These are phyloP conservation scores for Trifolium pratense DNA, from an alignment of 306 rosid species.

Conservation along the genomic window DNA sequence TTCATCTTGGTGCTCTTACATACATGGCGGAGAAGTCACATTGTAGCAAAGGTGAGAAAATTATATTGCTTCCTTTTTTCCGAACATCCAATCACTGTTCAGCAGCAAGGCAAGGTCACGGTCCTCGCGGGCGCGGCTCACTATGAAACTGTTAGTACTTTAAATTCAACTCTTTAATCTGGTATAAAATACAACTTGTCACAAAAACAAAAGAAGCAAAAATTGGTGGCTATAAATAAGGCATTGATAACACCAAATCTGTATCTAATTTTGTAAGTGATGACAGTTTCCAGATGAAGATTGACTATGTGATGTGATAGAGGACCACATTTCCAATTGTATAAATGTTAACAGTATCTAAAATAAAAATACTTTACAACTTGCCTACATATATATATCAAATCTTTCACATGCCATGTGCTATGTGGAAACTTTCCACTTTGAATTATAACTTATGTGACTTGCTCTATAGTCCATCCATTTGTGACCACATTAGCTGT, in stretches of 20 bases:
- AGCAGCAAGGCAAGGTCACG: too few species aligned
- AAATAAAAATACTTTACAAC: conserved; percentile 31
- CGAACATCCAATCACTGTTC: too few species aligned
- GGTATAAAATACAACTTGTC: background rate
- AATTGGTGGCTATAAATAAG: background rate
- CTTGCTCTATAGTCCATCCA: conserved; percentile 14
- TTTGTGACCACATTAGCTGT: conserved; percentile 46
- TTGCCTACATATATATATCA: conserved; percentile 7
- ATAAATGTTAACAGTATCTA: background rate
- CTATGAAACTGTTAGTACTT: too few species aligned
- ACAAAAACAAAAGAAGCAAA: background rate
- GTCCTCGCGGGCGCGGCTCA: too few species aligned
- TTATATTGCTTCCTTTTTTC: too few species aligned
- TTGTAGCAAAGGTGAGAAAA: too few species aligned
- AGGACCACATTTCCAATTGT: conserved; percentile 31
- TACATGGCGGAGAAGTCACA: too few species aligned
- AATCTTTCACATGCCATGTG: conserved; percentile 39
- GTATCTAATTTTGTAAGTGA: conserved; percentile 10
- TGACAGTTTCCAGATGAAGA: background rate
- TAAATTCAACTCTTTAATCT: background rate
- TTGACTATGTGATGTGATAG: conserved; percentile 18
- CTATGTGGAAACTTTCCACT: conserved; percentile 32
- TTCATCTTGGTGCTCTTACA: too few species aligned
- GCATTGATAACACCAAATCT: background rate
- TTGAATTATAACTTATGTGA: conserved; percentile 7